Evolutionary conservation across 208 protist species (phyloP).

Genomic region (Leishmania tropica): DNA sequence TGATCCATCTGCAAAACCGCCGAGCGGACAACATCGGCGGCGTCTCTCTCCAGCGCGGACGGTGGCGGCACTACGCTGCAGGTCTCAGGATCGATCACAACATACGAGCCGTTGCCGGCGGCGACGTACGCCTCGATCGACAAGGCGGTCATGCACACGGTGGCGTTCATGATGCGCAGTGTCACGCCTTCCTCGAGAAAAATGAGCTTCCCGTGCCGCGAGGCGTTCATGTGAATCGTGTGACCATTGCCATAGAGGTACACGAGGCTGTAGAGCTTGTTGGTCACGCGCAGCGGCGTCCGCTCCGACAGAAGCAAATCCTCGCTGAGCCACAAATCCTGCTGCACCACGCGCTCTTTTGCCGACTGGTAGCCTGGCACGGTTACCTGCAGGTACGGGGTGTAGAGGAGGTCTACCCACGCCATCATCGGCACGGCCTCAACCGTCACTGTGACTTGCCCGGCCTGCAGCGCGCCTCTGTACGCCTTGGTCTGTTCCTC

Average conservation of each 20-base stretch:
- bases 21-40: not conserved
- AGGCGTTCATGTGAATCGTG: constrained; percentile 59
- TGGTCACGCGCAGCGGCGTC: constrained; percentile 44
- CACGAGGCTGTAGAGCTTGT: constrained; percentile 51
- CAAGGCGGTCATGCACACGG: constrained; percentile 51
- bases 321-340: constrained; percentile 48
- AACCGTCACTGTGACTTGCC: constrained; percentile 37
- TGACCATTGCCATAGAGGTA: constrained; percentile 60
- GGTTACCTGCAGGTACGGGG: constrained; percentile 63
- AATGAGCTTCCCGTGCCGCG: constrained; percentile 35
- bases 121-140: constrained; percentile 57
- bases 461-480: constrained; percentile 39
- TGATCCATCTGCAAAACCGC: not conserved
- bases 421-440: constrained; percentile 46
- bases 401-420: constrained; percentile 57
- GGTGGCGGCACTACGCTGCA: constrained; percentile 28
- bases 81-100: constrained; percentile 45
- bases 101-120: constrained; percentile 74
- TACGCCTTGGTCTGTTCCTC: constrained; percentile 7
- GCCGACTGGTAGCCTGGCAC: constrained; percentile 47
- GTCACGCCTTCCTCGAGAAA: constrained; percentile 72
- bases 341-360: constrained; percentile 47
- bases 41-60: not conserved
- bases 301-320: constrained; percentile 53
- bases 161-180: constrained; percentile 65